phyloP scores from a whole-genome alignment of 2,329 filamentous ascomycete species.

The Parastagonospora avenae region DNA sequence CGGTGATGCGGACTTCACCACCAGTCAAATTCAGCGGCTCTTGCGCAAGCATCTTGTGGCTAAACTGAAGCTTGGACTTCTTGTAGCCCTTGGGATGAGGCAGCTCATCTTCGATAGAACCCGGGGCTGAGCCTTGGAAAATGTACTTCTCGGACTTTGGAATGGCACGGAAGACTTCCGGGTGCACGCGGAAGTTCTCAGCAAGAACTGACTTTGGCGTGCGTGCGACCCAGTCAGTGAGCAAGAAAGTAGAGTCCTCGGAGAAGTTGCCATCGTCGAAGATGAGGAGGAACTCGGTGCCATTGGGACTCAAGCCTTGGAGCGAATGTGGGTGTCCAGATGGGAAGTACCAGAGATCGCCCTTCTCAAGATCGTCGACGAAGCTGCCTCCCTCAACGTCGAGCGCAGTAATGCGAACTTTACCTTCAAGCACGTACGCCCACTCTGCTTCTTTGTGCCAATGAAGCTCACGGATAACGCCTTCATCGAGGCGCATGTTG shows the following conservation, averaged over 20 bases:
- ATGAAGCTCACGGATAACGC: constrained; percentile 76
- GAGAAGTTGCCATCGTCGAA: constrained; percentile 66
- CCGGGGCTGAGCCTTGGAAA: constrained; percentile 71
- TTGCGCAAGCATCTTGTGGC: constrained; percentile 73
- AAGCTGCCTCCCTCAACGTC: constrained; percentile 78
- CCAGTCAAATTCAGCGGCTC: constrained; percentile 69
- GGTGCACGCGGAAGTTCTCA: constrained; percentile 76
- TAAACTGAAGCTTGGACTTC: constrained; percentile 71
- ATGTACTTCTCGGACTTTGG: constrained; percentile 75
- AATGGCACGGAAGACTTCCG: constrained; percentile 71
- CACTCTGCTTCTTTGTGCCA: constrained; percentile 84
- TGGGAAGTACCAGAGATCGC: constrained; percentile 83
- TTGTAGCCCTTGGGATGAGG: constrained; percentile 66
- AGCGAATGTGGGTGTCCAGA: constrained; percentile 77
- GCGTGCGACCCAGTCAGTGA: constrained; percentile 76
- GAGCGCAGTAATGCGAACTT: constrained; percentile 72
- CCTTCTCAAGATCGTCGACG: constrained; percentile 75
- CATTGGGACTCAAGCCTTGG: constrained; percentile 71
- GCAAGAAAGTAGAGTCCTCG: constrained; percentile 71
- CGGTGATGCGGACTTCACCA: constrained; percentile 74
- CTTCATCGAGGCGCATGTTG: constrained; percentile 76
- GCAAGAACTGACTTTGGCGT: constrained; percentile 73
- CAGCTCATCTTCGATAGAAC: constrained; percentile 67
- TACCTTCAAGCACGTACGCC: constrained; percentile 74
- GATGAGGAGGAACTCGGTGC: constrained; percentile 67